Evolutionary conservation across 2,329 filamentous ascomycete species (phyloP), one percentile per base, ranked within the genome.

Genomic region (Colletotrichum horii): DNA sequence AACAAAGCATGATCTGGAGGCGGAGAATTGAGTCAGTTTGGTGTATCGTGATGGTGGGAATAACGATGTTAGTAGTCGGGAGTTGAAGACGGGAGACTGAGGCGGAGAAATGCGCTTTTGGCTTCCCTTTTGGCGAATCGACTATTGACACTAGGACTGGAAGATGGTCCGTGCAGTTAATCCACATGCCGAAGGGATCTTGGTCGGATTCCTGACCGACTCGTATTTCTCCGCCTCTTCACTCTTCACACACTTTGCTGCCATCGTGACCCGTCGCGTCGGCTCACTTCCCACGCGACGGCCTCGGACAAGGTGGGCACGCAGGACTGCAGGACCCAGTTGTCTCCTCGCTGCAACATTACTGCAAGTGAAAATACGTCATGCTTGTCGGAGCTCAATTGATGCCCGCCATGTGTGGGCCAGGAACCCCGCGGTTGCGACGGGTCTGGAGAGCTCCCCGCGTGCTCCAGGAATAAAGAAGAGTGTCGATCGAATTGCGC

Each of bases 1-100:
- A 52, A 52, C 34, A 65, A 58, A 62, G 36, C 16, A n/a, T 34
- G 32, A 60, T 14, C 38, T 43, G 62, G 38, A 32, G 68, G 55
- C 72, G 72, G 68, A 75, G 72, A 75, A 75, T 62, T 62, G 72
- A 71, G 72, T 75, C 72, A 75, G 72, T 75, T 48, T 55, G 15
- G 28, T 15, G 28, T n/a, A 43, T 66, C 34, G 71, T 65, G 36
- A 34, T 61, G 52, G 36, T 38, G 61, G 34, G 52, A 62, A 28
- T 3, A 22, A 24, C 16, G 66, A 5, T 34, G 71, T 24, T 36
- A 6, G 11, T 2, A 26, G 61, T 26, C 22, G 32, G 32, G 32
- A 36, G 60, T 15, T 30, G 19, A 16, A 26, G 43, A 48, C 9
- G 24, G 8, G 34, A 65, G 24, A 24, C 66, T n/a, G 66, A 70